Evolutionary conservation across 1,284 basidiomycete species (phyloP).

Genomic region (Fistulinella cinereoalba): DNA sequence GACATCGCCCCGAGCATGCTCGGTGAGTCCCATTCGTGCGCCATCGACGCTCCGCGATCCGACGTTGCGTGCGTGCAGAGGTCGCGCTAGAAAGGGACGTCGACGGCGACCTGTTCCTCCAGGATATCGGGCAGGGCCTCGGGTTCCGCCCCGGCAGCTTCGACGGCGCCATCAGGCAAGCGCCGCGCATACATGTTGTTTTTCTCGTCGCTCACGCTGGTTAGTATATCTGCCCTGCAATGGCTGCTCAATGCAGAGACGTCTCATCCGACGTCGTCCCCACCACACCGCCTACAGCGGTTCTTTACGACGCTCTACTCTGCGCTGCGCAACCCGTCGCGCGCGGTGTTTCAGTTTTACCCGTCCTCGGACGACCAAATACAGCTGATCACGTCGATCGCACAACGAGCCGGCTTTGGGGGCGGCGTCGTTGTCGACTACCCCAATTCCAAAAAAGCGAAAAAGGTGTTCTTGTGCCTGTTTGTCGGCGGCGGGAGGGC

Average conservation of each 20-base stretch:
- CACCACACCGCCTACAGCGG: constrained; percentile 84
- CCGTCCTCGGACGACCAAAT: constrained; percentile 95
- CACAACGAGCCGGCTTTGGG: constrained; percentile 94
- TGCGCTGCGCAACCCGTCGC: constrained; percentile 84
- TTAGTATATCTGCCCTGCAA: constrained; percentile 94
- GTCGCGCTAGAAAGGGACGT: constrained; percentile 92
- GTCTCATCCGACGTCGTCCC: constrained; percentile 85
- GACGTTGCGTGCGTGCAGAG: too few species aligned
- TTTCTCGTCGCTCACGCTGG: not conserved
- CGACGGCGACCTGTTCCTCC: constrained; percentile 89
- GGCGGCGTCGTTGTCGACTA: constrained; percentile 97
- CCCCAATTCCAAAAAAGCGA: constrained; percentile 92
- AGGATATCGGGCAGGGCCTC: constrained; percentile 92
- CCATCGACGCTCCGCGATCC: too few species aligned
- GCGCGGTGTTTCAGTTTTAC: constrained; percentile 96
- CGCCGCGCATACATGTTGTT: not conserved
- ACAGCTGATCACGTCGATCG: constrained; percentile 90
- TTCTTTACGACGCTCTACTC: constrained; percentile 99
- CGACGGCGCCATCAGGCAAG: constrained; percentile 94
- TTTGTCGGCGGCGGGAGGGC: constrained; percentile 77
- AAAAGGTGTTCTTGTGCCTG: constrained; percentile 88
- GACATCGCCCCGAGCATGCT: constrained; percentile 98
- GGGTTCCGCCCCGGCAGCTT: constrained; percentile 96
- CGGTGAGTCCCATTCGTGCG: constrained; percentile 64
- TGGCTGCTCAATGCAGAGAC: constrained; percentile 99